Evolutionary conservation across 345 rosid species (phyloP).

Genomic region (Hibiscus tridactylites): DNA sequence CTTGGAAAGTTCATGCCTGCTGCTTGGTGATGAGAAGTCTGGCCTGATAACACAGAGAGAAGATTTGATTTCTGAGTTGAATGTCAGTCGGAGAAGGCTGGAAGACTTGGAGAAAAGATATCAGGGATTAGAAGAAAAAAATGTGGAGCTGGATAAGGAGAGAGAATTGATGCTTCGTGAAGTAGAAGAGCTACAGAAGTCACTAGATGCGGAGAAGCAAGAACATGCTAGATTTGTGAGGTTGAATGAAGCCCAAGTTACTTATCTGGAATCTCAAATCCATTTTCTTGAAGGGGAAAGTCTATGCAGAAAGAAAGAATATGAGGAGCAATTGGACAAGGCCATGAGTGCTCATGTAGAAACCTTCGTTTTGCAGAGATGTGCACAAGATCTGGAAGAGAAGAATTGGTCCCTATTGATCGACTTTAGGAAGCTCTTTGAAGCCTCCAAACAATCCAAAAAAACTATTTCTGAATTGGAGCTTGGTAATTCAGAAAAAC

Average conservation of each 20-base stretch:
- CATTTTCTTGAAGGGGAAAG: conserved; percentile 46
- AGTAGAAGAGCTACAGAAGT: conserved; percentile 41
- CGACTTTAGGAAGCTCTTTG: conserved; percentile 46
- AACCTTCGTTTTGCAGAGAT: conserved; percentile 59
- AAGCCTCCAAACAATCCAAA: conserved; percentile 48
- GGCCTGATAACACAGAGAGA: too few species aligned
- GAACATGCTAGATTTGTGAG: conserved; percentile 43
- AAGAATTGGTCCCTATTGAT: conserved; percentile 42
- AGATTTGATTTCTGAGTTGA: too few species aligned
- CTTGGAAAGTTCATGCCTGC: conserved; percentile 50
- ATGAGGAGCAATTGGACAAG: conserved; percentile 59
- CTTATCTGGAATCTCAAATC: conserved; percentile 49
- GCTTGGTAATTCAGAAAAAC: conserved; percentile 41
- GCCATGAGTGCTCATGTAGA: conserved; percentile 49
- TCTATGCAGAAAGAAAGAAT: conserved; percentile 46
- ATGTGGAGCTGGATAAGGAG: conserved; percentile 42
- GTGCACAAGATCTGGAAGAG: conserved; percentile 53
- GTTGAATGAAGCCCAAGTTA: conserved; percentile 32
- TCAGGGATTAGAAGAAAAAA: conserved; percentile 37
- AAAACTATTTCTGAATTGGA: conserved; percentile 47
- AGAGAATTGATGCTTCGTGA: conserved; percentile 42
- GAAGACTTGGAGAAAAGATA: conserved; percentile 50
- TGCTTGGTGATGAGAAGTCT: too few species aligned
- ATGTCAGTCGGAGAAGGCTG: background rate
- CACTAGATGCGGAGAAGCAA: conserved; percentile 43